Evolutionary conservation across 2,329 filamentous ascomycete species (phyloP).

Genomic region (Aspergillus tubingensis): DNA sequence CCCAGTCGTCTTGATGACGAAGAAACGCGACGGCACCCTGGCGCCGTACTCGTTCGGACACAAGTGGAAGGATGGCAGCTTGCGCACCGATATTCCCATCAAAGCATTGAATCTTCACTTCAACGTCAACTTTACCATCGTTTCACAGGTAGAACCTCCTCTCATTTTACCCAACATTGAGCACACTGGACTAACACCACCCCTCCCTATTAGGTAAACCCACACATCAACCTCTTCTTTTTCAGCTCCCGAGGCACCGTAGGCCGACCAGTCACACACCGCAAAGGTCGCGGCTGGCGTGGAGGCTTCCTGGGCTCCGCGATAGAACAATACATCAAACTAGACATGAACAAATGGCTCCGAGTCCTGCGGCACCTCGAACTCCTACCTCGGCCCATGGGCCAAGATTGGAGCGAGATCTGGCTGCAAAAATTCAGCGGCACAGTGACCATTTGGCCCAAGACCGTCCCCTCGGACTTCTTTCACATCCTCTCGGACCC

Average conservation of each 20-base stretch:
- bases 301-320: slow-evolving; percentile 93
- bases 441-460: slow-evolving; percentile 95
- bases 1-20: slow-evolving; percentile 90
- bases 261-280: slow-evolving; percentile 89
- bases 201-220: slow-evolving; percentile 70
- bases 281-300: slow-evolving; percentile 89
- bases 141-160: slow-evolving; percentile 54
- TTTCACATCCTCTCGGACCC: slow-evolving; percentile 85
- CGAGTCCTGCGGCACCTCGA: slow-evolving; percentile 92
- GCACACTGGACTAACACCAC: slow-evolving; percentile 34
- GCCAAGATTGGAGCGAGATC: slow-evolving; percentile 95
- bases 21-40: slow-evolving; percentile 73
- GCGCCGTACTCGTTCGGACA: slow-evolving; percentile 94
- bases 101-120: slow-evolving; percentile 94
- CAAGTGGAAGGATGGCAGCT: slow-evolving; percentile 97
- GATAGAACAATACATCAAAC: slow-evolving; percentile 90
- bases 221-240: slow-evolving; percentile 98
- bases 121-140: slow-evolving; percentile 97
- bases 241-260: slow-evolving; percentile 92
- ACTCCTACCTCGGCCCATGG: slow-evolving; percentile 82
- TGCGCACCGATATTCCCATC: slow-evolving; percentile 93
- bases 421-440: slow-evolving; percentile 95
- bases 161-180: neutral
- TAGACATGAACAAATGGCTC: slow-evolving; percentile 97
- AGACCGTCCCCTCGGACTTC: slow-evolving; percentile 76